Percentiles rank a stretch among this genome's conserved stretches.
These are phyloP conservation scores for Boletus huronensis DNA, from an alignment of 768 basidiomycete genomes.

Conservation along the genomic window DNA sequence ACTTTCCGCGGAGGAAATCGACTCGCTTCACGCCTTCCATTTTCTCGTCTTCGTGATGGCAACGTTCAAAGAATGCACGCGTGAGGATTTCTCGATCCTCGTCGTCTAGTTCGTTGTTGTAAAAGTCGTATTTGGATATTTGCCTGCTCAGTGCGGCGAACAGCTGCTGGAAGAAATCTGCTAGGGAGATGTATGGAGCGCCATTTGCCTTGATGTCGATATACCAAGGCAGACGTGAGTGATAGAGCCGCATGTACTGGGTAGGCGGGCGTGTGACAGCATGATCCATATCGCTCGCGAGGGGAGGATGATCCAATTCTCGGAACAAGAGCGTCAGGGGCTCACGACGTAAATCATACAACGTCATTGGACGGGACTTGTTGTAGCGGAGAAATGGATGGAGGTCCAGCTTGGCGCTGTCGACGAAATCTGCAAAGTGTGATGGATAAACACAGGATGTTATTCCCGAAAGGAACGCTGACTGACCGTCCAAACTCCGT, in stretches of 20 bases:
- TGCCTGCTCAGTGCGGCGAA: constrained; percentile 40
- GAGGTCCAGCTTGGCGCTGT: constrained; percentile 27
- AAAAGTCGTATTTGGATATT: constrained; percentile 53
- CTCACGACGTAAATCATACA: constrained; percentile 48
- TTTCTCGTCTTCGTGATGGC: constrained; percentile 33
- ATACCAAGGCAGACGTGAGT: constrained; percentile 62
- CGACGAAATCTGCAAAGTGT: constrained; percentile 13
- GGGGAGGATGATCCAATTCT: constrained; percentile 40
- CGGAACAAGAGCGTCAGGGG: constrained; percentile 43
- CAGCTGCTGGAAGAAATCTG: constrained; percentile 51
- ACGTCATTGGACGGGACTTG: constrained; percentile 35
- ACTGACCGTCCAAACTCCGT: constrained; percentile 21
- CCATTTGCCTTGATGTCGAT: constrained; percentile 48
- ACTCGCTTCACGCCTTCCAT: constrained; percentile 49
- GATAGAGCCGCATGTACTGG: constrained; percentile 51
- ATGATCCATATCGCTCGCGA: constrained; percentile 50
- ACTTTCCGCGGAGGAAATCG: constrained; percentile 56
- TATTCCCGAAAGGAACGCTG: neutral
- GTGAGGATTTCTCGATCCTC: constrained; percentile 43
- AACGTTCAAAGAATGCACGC: constrained; percentile 45
- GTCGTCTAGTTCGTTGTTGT: constrained; percentile 52
- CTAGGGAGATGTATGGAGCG: constrained; percentile 54
- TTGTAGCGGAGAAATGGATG: constrained; percentile 25
- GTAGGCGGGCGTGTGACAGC: constrained; percentile 52
- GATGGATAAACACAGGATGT: neutral